Conservation (phyloP, 768 basidiomycete genomes). For the Suillus bovinus region DNA sequence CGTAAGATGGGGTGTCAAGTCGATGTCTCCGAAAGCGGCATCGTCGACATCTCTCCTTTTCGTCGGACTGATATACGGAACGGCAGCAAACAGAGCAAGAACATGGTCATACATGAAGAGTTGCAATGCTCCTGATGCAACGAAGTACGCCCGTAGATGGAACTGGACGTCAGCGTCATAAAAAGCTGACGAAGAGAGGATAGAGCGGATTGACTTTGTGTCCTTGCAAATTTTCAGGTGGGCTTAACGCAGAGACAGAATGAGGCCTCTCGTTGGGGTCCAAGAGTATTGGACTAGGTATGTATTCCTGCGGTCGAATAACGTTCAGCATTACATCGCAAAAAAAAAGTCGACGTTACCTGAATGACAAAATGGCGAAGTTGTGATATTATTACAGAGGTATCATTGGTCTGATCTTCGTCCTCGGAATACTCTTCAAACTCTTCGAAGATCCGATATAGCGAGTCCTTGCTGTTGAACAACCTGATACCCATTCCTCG, state of each 20-base stretch:
- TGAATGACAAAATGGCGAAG: constrained; percentile 96
- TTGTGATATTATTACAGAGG: constrained; percentile 78
- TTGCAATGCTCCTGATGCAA: constrained; percentile 73
- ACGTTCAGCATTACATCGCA: constrained; percentile 9
- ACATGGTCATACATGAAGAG: constrained; percentile 82
- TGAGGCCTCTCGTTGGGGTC: constrained; percentile 55
- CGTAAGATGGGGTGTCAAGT: constrained; percentile 81
- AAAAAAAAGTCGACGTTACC: constrained; percentile 42
- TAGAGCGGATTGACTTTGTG: constrained; percentile 52
- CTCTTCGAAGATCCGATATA: constrained; percentile 74
- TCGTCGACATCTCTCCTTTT: constrained; percentile 27
- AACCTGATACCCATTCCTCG: constrained; percentile 92
- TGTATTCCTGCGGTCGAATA: constrained; percentile 68
- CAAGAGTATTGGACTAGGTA: constrained; percentile 73
- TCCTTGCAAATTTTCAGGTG: constrained; percentile 37
- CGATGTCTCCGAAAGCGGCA: constrained; percentile 28
- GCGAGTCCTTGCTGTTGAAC: constrained; percentile 73
- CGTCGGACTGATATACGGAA: constrained; percentile 59
- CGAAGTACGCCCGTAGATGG: constrained; percentile 88
- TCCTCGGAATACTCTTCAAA: constrained; percentile 69
- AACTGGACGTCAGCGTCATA: constrained; percentile 55
- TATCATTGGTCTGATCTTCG: constrained; percentile 44
- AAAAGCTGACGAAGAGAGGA: constrained; percentile 5
- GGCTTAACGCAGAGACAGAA: constrained; percentile 25
- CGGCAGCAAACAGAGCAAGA: constrained; percentile 85